Base-by-base conservation (phyloP, 2,329 filamentous ascomycete genomes). In the Penicillium sp. region DNA sequence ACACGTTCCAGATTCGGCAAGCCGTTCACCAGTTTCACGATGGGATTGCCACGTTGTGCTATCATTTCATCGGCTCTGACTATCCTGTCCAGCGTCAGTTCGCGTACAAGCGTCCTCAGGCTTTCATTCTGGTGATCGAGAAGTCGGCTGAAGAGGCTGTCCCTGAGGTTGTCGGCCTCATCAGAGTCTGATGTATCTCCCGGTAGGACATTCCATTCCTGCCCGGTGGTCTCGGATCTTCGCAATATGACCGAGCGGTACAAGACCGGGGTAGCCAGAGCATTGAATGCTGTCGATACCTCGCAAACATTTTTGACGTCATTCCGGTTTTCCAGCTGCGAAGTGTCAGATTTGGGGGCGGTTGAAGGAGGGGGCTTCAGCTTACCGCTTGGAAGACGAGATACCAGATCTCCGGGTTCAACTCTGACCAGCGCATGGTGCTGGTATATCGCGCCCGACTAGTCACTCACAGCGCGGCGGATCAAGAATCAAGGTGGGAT, bases 401-500 rank as follows among this genome's bases (percentile, higher is more conserved):
- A 35, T 13, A 28, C 37, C 31, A 40, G 23, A 40, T 40, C 31
- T 40, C 37, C 15, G 31, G 31, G 21, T 11, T 25, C 11, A 25
- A 25, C n/a, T n/a, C n/a, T n/a, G n/a, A n/a, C n/a, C n/a, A n/a
- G n/a, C n/a, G n/a, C n/a, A n/a, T n/a, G n/a, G n/a, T n/a, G n/a
- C n/a, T n/a, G n/a, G n/a, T n/a, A n/a, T n/a, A n/a, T n/a, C n/a
- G n/a, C n/a, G n/a, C n/a, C n/a, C n/a, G n/a, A n/a, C n/a, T n/a
- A n/a, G n/a, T n/a, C n/a, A n/a, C n/a, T n/a, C n/a, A n/a, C n/a
- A n/a, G n/a, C n/a, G n/a, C n/a, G n/a, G n/a, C n/a, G n/a, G n/a
- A n/a, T n/a, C n/a, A n/a, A n/a, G n/a, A n/a, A n/a, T n/a, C n/a
- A n/a, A n/a, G n/a, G n/a, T n/a, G n/a, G n/a, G n/a, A n/a, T n/a